Conservation (phyloP, 148 eudicot genomes). For the Persicaria tinctoria region DNA sequence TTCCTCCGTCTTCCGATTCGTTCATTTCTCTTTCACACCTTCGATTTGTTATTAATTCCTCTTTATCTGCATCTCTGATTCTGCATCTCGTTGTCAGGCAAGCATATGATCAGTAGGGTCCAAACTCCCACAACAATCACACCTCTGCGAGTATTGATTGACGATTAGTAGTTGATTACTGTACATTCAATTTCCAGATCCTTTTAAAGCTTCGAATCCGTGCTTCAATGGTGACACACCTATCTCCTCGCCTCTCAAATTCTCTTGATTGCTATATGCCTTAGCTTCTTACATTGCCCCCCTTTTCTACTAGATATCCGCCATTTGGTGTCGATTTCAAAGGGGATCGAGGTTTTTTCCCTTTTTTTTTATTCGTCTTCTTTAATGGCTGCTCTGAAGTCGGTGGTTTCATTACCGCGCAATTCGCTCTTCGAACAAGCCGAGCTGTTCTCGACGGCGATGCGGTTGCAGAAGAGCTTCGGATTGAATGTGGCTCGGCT, state of each 20-base stretch:
- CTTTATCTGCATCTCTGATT: background rate
- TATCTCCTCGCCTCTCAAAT: background rate
- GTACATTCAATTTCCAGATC: background rate
- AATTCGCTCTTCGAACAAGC: background rate
- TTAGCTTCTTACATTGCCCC: background rate
- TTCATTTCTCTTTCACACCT: background rate
- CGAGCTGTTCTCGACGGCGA: conserved; percentile 1
- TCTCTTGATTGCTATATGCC: background rate
- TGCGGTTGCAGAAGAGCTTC: background rate
- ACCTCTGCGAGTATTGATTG: background rate
- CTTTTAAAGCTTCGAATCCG: background rate
- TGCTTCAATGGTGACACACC: background rate
- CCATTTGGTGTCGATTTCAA: background rate
- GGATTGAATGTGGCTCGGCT: conserved; percentile 11
- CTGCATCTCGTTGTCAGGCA: background rate
- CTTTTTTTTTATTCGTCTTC: background rate
- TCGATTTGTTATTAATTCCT: background rate
- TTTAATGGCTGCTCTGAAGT: conserved; percentile 19
- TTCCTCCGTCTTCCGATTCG: background rate
- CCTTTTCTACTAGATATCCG: background rate
- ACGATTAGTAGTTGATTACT: background rate
- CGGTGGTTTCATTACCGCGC: background rate
- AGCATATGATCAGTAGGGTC: background rate
- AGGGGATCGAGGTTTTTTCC: background rate
- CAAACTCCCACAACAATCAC: background rate